These are phyloP conservation scores for Imleria badia DNA, from an alignment of 768 basidiomycete species.

Conservation along the genomic window DNA sequence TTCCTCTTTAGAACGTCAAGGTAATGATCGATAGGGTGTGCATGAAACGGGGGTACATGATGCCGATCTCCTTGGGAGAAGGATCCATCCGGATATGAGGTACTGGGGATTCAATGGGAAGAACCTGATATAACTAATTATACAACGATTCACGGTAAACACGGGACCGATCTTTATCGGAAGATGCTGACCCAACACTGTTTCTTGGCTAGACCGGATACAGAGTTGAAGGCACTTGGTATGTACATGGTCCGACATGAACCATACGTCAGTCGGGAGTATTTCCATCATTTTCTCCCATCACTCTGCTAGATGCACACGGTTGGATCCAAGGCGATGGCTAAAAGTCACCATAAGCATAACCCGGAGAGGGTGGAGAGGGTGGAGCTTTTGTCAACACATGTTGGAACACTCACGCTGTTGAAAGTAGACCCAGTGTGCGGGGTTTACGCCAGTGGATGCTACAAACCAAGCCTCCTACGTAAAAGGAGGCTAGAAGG, in stretches of 20 bases:
- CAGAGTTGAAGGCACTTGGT: background rate
- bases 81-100: background rate
- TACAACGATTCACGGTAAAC: background rate
- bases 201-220: background rate
- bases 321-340: conserved; percentile 33
- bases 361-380: background rate
- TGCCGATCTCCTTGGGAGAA: background rate
- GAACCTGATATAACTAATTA: conserved; percentile 1
- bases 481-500: background rate
- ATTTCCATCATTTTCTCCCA: background rate
- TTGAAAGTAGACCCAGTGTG: conserved; percentile 47
- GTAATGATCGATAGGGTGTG: background rate
- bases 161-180: background rate
- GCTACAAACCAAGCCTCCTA: conserved; percentile 25
- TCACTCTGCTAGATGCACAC: conserved; percentile 25
- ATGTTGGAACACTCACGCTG: conserved; percentile 35
- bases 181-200: background rate
- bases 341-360: conserved; percentile 16
- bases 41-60: background rate
- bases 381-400: background rate
- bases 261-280: background rate
- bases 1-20: too few species aligned
- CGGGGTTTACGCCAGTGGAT: conserved; percentile 46
- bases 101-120: background rate
- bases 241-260: background rate